phyloP scores from a whole-genome alignment of 306 rosid genomes.

The Lathyrus sativus region DNA sequence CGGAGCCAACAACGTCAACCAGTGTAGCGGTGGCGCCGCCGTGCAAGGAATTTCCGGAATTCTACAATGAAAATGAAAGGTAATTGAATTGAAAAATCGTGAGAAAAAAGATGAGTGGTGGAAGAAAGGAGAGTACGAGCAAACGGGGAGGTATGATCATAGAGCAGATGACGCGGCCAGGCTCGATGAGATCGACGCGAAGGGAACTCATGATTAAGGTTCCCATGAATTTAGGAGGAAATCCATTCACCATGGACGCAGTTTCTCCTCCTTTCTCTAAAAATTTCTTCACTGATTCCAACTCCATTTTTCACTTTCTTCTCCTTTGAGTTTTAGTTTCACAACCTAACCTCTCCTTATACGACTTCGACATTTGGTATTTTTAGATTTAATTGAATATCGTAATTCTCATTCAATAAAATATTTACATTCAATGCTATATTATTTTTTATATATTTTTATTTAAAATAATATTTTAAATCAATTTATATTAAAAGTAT shows the following conservation, averaged over 20 bases:
- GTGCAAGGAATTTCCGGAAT: slow-evolving; percentile 68
- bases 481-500: too few relatives aligned
- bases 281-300: slow-evolving; percentile 53
- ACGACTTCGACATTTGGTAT: too few relatives aligned
- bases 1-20: slow-evolving; percentile 81
- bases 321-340: too few relatives aligned
- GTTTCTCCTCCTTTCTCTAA: slow-evolving; percentile 53
- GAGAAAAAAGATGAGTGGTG: background rate
- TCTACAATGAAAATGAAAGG: slow-evolving; percentile 34
- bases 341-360: too few relatives aligned
- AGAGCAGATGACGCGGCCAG: slow-evolving; percentile 68
- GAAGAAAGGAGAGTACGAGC: slow-evolving; percentile 33
- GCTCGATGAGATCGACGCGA: slow-evolving; percentile 58
- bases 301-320: slow-evolving; percentile 21
- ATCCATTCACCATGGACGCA: slow-evolving; percentile 44
- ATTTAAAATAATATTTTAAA: too few relatives aligned
- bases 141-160: slow-evolving; percentile 66
- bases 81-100: background rate
- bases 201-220: slow-evolving; percentile 54
- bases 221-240: slow-evolving; percentile 62
- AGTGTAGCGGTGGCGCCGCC: slow-evolving; percentile 86
- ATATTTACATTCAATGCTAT: too few relatives aligned
- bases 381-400: too few relatives aligned
- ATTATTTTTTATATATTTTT: too few relatives aligned
- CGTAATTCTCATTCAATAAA: too few relatives aligned